Evolutionary conservation across 148 eudicot species (phyloP).

Genomic region (Camellia granthamiana): DNA sequence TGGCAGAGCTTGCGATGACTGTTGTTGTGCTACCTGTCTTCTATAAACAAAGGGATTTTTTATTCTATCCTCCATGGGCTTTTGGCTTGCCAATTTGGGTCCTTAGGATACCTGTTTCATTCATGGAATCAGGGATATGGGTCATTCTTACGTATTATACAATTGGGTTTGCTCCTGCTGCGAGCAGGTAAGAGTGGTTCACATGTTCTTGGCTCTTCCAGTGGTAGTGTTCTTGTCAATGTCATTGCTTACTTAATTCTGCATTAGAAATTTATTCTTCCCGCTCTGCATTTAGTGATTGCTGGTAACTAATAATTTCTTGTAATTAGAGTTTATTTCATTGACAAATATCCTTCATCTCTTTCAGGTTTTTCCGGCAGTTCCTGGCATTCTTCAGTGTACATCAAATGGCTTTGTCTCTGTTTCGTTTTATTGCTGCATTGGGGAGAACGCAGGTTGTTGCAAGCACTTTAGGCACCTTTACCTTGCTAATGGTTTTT

Average conservation of each 20-base stretch:
- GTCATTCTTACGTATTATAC: constrained; percentile 71
- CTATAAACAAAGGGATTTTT: constrained; percentile 64
- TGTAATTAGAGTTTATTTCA: neutral
- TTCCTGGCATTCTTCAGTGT: constrained; percentile 58
- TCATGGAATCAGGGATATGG: constrained; percentile 68
- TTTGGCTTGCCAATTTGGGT: constrained; percentile 70
- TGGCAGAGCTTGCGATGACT: constrained; percentile 71
- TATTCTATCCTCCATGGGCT: constrained; percentile 76
- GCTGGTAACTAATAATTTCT: neutral
- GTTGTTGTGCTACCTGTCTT: constrained; percentile 58
- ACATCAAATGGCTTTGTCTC: constrained; percentile 66
- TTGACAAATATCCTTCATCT: neutral
- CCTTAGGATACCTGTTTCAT: constrained; percentile 55
- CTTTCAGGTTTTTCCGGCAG: constrained; percentile 59
- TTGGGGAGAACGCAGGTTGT: constrained; percentile 58
- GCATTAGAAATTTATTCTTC: neutral
- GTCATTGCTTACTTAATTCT: neutral
- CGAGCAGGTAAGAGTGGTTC: constrained; percentile 44
- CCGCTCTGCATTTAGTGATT: neutral
- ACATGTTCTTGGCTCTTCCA: neutral
- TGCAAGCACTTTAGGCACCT: constrained; percentile 46
- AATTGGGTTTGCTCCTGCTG: constrained; percentile 70
- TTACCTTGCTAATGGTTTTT: constrained; percentile 41
- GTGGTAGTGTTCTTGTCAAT: neutral
- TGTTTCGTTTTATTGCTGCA: constrained; percentile 65